Evolutionary conservation across 2,329 filamentous ascomycete genomes (phyloP), one percentile per base, ranked within the genome.

Genomic region (Cladophialophora yegresii): DNA sequence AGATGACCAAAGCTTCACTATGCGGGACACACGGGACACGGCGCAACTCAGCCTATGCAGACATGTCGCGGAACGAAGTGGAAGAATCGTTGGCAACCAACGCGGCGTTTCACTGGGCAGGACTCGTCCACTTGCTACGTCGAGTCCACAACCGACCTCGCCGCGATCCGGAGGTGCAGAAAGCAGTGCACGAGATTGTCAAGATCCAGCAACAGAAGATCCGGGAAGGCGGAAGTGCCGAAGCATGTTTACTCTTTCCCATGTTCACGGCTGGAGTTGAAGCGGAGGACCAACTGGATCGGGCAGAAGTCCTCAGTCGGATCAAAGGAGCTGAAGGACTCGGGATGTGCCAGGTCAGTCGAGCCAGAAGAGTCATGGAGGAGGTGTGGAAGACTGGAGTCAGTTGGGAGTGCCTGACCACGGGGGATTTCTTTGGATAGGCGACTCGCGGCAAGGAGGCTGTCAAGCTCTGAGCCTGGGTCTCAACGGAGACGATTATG

Each of bases 241-340:
- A 93, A 75, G 87, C 86, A 8, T 91, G 89, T 71, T 78, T 91
- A 20, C 75, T 95, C 45, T 93, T 95, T 69, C 91, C 91, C 0
- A 87, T 95, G 77, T 95, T 95, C 75, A 90, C 89, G 0, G 91
- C 91, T 0, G 91, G 91, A 0, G 93, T 90, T 69, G 89, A 95
- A 74, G 86, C 87, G 0, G 78, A 78, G 61, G 83, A 87, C 55
- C 72, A 79, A 36, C 76, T 76, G 2, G 84, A 89, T 70, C 81
- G 87, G 56, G 77, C 78, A 26, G 81, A 85, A 71, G 85, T 93
- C 43, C 78, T 90, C 71, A 83, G 86, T 69, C 81, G 90, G 54
- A 81, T 95, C 72, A 80, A 81, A 73, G 83, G 83, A 20, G 84
- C 91, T 1, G 90, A 93, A 77, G 85, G 83, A 4, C 87, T 88